Base-by-base conservation (phyloP, 768 basidiomycete species). In the Tylopilus subfusipes region DNA sequence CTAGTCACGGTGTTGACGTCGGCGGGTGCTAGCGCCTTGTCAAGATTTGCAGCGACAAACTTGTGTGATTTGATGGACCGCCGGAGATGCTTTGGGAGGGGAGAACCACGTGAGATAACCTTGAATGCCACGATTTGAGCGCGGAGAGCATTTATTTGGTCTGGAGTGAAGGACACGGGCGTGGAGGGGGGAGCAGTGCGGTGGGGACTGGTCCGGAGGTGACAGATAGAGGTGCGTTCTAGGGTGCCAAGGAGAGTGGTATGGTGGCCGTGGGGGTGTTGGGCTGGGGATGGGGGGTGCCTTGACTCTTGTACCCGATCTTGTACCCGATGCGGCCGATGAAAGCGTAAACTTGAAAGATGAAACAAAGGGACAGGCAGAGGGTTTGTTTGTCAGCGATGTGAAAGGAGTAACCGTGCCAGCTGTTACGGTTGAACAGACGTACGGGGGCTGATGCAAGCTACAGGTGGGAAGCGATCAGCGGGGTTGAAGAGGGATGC, bases 121-220 rank as follows among this genome's bases (percentile, higher is more conserved):
- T 86, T 90, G 75, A 86, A 93, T 4, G 91, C 90, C 46, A 85
- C 80, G 16, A 93, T 92, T 61, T 93, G 91, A 0, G 87, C 83
- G 14, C 88, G 81, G n/a, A 93, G 78, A 10, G 86, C 81, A 53
- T 75, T 77, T 44, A 92, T 84, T 63, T 92, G 92, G 55, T 88
- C 86, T 0, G 68, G 73, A 4, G 88, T 86, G 65, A 95, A 93
- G 5, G 88, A 86, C 29, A 92, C 83, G 36, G 90, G 87, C 0
- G 88, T 86, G 29, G 82, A 77, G 3, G 86, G 80, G n/a, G 80
- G 75, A 76, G 69, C 13, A 82, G 82, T 36, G 77, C 73, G 13
- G 78, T 56, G 46, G 78, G 82, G 1, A 76, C 64, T 14, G 84
- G 78, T 40, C 82, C 83, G 6, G 79, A 74, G 13, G 77, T 69